These are phyloP conservation scores for Penicillium sp. DNA, from an alignment of 2,329 filamentous ascomycete genomes.

Conservation along the genomic window DNA sequence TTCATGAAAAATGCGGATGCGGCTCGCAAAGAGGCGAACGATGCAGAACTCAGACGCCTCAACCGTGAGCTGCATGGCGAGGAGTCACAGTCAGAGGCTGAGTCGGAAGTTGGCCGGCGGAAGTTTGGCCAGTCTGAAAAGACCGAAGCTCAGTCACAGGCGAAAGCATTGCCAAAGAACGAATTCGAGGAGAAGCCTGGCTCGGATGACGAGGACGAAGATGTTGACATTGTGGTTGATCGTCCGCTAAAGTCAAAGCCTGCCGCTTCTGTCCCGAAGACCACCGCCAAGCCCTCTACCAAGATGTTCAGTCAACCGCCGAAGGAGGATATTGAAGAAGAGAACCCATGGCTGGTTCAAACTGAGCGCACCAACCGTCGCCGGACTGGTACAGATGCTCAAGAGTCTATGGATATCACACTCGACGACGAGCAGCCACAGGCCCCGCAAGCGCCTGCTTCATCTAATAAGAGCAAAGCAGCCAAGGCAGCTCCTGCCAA, in stretches of 20 bases:
- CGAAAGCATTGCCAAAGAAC: slow-evolving; percentile 39
- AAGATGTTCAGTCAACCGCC: slow-evolving; percentile 20
- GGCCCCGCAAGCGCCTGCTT: slow-evolving; percentile 12
- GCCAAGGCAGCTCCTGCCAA: slow-evolving; percentile 22
- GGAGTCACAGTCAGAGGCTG: slow-evolving; percentile 57
- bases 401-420: slow-evolving; percentile 35
- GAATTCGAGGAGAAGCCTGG: slow-evolving; percentile 63
- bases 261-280: slow-evolving; percentile 10
- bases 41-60: slow-evolving; percentile 70
- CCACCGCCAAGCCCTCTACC: slow-evolving; percentile 12
- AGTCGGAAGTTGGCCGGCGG: slow-evolving; percentile 64
- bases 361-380: slow-evolving; percentile 37
- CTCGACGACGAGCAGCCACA: slow-evolving; percentile 25
- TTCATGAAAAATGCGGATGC: slow-evolving; percentile 94
- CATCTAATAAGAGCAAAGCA: slow-evolving; percentile 22
- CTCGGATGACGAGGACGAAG: slow-evolving; percentile 50
- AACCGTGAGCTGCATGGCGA: slow-evolving; percentile 67
- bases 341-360: slow-evolving; percentile 41
- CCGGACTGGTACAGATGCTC: slow-evolving; percentile 23
- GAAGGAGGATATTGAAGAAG: slow-evolving; percentile 24
- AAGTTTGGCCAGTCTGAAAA: slow-evolving; percentile 40
- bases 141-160: slow-evolving; percentile 29
- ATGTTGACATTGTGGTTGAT: slow-evolving; percentile 39
- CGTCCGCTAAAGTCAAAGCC: slow-evolving; percentile 21
- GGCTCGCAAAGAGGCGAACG: slow-evolving; percentile 73